phyloP scores from a whole-genome alignment of 345 rosid species.

The Euphorbia pulcherrima region DNA sequence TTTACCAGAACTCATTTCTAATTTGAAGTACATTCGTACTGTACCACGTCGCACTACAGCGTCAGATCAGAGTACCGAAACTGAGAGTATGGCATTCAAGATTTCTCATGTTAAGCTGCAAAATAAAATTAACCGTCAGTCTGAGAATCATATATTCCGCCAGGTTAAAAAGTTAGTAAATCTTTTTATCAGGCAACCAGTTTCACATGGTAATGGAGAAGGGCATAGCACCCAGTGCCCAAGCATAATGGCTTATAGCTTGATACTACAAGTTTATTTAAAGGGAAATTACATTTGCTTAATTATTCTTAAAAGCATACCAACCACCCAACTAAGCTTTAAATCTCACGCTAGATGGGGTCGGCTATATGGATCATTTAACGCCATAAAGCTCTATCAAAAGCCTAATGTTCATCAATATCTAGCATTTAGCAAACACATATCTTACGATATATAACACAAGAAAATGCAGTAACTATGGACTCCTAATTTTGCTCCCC shows the following conservation, averaged over 20 bases:
- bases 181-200: no score
- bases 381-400: no score
- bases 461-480: neutral
- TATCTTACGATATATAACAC: no score
- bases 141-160: neutral
- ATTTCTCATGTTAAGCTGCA: constrained; percentile 73
- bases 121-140: neutral
- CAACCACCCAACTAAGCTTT: no score
- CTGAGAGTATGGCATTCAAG: constrained; percentile 78
- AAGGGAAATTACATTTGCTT: neutral
- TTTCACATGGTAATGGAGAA: neutral
- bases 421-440: no score
- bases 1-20: neutral
- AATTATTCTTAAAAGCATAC: neutral
- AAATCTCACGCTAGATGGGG: no score
- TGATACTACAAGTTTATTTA: neutral
- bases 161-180: neutral
- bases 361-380: no score
- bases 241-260: neutral
- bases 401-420: no score
- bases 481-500: neutral
- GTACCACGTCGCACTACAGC: constrained; percentile 21
- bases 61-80: constrained; percentile 49
- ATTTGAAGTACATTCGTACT: neutral
- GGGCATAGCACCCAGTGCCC: neutral